Conservation (phyloP, 768 basidiomycete species). For the Amanita thiersii region DNA sequence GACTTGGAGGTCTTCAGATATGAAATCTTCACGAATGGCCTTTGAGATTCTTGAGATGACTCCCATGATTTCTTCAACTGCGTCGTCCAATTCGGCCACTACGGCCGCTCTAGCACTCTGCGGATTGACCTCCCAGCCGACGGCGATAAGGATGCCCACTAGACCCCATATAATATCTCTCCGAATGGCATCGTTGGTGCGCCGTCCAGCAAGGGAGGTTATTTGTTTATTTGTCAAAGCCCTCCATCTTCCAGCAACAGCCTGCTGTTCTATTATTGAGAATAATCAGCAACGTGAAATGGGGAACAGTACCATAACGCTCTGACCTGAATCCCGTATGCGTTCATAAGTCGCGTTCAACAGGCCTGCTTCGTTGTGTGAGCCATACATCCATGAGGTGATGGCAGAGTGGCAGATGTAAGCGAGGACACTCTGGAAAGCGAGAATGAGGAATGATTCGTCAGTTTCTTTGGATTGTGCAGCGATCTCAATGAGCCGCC, state of each 20-base stretch:
- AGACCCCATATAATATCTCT: neutral
- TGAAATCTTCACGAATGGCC: neutral
- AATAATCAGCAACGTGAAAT: too few species aligned
- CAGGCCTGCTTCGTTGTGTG: neutral
- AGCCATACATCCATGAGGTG: neutral
- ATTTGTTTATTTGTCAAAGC: neutral
- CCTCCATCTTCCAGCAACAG: neutral
- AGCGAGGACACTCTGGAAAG: constrained; percentile 2
- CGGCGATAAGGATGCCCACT: neutral
- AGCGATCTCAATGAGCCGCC: neutral
- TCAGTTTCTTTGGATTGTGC: neutral
- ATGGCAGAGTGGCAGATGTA: neutral
- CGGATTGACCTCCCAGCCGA: neutral
- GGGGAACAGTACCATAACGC: neutral
- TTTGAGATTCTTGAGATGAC: neutral
- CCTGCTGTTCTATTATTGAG: constrained; percentile 4
- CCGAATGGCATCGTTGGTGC: too few species aligned
- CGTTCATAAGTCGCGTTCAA: neutral
- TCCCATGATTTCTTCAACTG: neutral
- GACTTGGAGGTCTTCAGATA: neutral
- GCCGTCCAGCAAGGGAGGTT: neutral
- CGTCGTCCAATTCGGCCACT: neutral
- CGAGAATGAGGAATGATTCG: neutral
- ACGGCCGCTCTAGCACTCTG: neutral
- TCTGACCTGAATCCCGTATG: constrained; percentile 1